Conservation (phyloP, 2,329 filamentous ascomycete species). For the Didymella pinodella region DNA sequence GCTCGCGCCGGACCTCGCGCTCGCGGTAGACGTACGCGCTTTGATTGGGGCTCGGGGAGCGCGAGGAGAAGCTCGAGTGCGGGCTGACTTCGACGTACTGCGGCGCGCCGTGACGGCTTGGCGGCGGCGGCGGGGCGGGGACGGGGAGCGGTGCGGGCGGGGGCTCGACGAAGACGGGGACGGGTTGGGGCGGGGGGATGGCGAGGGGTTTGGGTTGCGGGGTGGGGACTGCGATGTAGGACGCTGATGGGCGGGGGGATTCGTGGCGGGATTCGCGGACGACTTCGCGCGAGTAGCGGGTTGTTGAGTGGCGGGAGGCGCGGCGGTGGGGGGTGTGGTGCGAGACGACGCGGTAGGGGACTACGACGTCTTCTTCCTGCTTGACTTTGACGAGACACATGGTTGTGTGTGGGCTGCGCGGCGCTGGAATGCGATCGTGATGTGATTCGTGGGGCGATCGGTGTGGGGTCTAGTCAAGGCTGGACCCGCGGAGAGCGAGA, state of each 20-base stretch:
- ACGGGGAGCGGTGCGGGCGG: conserved; percentile 39
- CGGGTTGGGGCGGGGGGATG: conserved; percentile 52
- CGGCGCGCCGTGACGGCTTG: conserved; percentile 28
- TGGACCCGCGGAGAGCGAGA: conserved; percentile 16
- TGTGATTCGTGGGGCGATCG: conserved; percentile 44
- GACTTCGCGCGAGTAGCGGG: conserved; percentile 44
- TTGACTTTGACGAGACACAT: conserved; percentile 60
- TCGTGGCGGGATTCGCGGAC: conserved; percentile 33
- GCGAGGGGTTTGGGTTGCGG: conserved; percentile 37
- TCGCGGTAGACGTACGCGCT: conserved; percentile 56
- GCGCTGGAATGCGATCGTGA: conserved; percentile 37
- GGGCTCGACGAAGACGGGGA: conserved; percentile 51
- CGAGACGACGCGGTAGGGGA: conserved; percentile 49
- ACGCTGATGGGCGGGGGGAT: conserved; percentile 38
- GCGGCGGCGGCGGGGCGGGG: conserved; percentile 23
- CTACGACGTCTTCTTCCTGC: conserved; percentile 55
- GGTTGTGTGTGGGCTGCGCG: not conserved
- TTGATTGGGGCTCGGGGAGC: conserved; percentile 39
- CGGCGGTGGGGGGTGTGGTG: conserved; percentile 38
- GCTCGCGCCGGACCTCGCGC: conserved; percentile 53
- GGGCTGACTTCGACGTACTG: conserved; percentile 58
- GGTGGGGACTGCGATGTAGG: conserved; percentile 45
- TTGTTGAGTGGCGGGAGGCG: conserved; percentile 34
- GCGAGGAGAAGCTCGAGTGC: conserved; percentile 44
- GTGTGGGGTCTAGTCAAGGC: conserved; percentile 32